Evolutionary conservation across 148 eudicot species (phyloP).

Genomic region (Amaranthus hypochondriacus): DNA sequence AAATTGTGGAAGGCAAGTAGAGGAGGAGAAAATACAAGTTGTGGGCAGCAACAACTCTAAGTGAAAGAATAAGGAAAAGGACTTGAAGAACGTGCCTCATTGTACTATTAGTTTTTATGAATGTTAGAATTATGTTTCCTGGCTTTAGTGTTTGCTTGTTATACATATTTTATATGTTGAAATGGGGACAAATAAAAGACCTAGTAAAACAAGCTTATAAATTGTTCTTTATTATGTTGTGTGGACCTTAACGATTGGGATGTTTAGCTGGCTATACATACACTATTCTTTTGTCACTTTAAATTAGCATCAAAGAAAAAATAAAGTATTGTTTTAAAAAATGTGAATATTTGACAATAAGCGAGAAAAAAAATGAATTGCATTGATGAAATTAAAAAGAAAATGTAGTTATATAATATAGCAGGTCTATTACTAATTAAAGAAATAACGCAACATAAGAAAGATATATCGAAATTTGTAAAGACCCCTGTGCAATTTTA

Average conservation of each 20-base stretch:
- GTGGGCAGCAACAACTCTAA: conserved; percentile 41
- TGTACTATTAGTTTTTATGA: conserved; percentile 25
- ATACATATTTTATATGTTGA: not conserved
- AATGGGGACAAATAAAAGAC: conserved; percentile 11
- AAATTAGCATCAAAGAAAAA: too few species aligned
- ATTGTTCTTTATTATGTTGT: not conserved
- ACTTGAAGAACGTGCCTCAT: conserved; percentile 40
- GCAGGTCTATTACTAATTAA: too few species aligned
- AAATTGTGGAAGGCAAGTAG: conserved; percentile 18
- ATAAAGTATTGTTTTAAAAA: too few species aligned
- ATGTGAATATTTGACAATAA: too few species aligned
- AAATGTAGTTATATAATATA: too few species aligned
- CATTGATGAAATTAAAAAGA: too few species aligned
- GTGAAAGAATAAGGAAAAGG: conserved; percentile 5
- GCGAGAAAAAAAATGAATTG: too few species aligned
- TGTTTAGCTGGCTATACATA: conserved; percentile 17
- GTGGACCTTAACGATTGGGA: conserved; percentile 4
- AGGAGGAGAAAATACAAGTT: conserved; percentile 26
- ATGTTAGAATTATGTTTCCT: conserved; percentile 11
- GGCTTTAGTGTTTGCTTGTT: not conserved
- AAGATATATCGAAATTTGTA: too few species aligned
- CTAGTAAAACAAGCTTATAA: not conserved
- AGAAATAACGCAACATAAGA: too few species aligned
- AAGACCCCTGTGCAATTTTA: too few species aligned
- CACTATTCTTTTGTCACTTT: too few species aligned